Evolutionary conservation across 1,284 basidiomycete genomes (phyloP), one percentile per base, ranked within the genome.

Genomic region (Puccinia triticina): DNA sequence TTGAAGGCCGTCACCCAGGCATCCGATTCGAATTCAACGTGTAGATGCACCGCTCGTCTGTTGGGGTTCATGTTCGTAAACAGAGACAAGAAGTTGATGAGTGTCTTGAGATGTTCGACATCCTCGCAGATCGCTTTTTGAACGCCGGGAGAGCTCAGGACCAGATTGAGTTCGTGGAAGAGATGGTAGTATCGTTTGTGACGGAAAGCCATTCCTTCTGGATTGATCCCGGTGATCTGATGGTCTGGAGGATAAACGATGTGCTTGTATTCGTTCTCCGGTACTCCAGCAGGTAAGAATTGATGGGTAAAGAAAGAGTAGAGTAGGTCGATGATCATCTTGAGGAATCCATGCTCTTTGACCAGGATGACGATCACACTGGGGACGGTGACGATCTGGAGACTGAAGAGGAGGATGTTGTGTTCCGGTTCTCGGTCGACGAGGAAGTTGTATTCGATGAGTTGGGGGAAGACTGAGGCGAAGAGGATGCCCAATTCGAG

Each of bases 1-100:
- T 95, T 94, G 88, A 97, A 97, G 12, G 96, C 93, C 85, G 92
- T 93, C 83, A 96, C 93, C 94, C 95, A 97, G 43, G 92, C 91
- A 84, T 98, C 96, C 48, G 93, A 92, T 88, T 98, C 96, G 87
- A 94, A 98, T 87, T 97, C 95, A 85, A 97, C 91, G 85, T 98
- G 96, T 82, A 89, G 91, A 23, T 90, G 90, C 7, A 90, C 91
- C 14, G 93, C 93, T n/a, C 95, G 90, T 84, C 92, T 91, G 87
- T 94, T 94, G 0, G 94, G 92, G 85, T 96, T 95, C 85, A 97
- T 90, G 84, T 93, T 93, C 90, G 94, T 94, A 89, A 97, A 97
- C 66, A 96, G 89, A 84, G 92, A 91, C 86, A 94, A 92, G 16
- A 93, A 92, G 87, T 88, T 85, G 88, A 92, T 80, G 16, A 87